These are phyloP conservation scores for Prosopis cineraria DNA, from an alignment of 306 rosid genomes.

Conservation along the genomic window DNA sequence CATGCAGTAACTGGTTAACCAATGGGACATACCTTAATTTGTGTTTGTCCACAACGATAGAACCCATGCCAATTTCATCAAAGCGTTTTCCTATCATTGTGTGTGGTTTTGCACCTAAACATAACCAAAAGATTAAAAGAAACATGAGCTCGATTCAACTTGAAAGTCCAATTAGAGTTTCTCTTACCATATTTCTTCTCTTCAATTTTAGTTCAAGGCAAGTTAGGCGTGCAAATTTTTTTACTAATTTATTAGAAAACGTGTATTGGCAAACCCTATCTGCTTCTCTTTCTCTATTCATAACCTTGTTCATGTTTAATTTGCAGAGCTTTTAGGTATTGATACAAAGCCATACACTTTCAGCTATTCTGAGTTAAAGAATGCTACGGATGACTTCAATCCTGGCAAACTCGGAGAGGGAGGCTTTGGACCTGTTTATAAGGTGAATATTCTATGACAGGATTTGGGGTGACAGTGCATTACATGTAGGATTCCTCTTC, in stretches of 20 bases:
- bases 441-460: constrained; percentile 44
- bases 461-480: neutral
- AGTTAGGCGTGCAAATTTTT: neutral
- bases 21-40: constrained; percentile 1
- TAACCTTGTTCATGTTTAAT: constrained; percentile 30
- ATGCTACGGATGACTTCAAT: constrained; percentile 68
- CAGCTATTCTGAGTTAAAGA: constrained; percentile 59
- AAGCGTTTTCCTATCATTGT: neutral
- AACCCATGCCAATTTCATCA: neutral
- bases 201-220: neutral
- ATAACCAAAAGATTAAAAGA: neutral
- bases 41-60: neutral
- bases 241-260: neutral
- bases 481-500: neutral
- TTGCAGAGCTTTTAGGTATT: constrained; percentile 68
- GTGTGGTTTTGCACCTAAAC: neutral
- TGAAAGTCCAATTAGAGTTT: neutral
- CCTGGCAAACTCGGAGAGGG: constrained; percentile 75
- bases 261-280: neutral
- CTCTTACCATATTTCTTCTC: neutral
- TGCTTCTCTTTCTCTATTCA: neutral
- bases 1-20: neutral
- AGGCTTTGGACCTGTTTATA: constrained; percentile 85
- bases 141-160: neutral
- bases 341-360: constrained; percentile 71